Evolutionary conservation across 2,329 filamentous ascomycete species (phyloP).

Genomic region (Aspergillus bombycis): DNA sequence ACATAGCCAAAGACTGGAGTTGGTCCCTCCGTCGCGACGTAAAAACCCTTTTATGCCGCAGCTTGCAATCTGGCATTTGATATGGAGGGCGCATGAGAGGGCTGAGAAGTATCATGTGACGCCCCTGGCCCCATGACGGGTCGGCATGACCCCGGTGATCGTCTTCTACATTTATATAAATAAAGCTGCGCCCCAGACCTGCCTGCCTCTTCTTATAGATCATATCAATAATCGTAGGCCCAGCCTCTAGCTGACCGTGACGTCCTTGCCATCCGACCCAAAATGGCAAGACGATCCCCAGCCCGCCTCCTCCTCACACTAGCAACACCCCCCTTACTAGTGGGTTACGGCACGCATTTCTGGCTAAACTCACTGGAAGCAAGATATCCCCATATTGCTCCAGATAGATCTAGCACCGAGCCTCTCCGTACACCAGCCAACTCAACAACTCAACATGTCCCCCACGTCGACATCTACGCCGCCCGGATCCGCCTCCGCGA

Average conservation of each 20-base stretch:
- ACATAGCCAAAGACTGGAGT: not conserved
- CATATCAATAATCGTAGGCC: not conserved
- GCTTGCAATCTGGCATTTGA: not conserved
- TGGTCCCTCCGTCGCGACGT: not conserved
- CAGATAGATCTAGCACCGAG: conserved; percentile 21
- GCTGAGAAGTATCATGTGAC: not conserved
- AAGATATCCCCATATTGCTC: conserved; percentile 28
- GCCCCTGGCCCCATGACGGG: not conserved
- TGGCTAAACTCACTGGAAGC: conserved; percentile 28
- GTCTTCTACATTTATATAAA: not conserved
- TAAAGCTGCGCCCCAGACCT: not conserved
- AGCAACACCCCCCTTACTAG: conserved; percentile 14
- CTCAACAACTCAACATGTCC: conserved; percentile 23
- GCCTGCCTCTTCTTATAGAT: not conserved
- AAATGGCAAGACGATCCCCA: not conserved
- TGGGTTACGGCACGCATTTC: conserved; percentile 25
- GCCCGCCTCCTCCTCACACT: conserved; percentile 18
- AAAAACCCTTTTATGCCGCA: not conserved
- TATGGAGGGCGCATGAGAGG: not conserved
- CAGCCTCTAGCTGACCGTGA: not conserved
- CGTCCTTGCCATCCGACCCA: not conserved
- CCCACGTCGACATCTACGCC: conserved; percentile 31
- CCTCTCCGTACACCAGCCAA: conserved; percentile 19
- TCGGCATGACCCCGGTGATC: not conserved
- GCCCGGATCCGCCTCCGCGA: conserved; percentile 24